Percentiles rank a stretch among this genome's conserved stretches.
These are phyloP conservation scores for Eucalyptus pauciflora DNA, from an alignment of 345 rosid species.

Conservation along the genomic window DNA sequence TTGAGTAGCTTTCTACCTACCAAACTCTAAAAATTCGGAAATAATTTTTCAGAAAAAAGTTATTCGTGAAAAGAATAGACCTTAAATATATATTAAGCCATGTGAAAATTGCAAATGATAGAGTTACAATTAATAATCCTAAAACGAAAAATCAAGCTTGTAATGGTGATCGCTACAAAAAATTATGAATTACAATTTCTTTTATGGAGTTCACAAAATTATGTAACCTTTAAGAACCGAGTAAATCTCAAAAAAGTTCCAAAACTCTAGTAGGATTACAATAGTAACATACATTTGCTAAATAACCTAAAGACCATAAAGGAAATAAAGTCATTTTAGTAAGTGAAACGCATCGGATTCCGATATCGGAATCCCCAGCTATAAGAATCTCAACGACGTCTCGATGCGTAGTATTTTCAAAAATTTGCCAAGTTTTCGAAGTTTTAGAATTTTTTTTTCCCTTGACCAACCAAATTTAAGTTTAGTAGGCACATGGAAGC, in stretches of 20 bases:
- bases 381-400: not conserved
- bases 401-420: no score
- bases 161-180: not conserved
- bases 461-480: not conserved
- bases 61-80: not conserved
- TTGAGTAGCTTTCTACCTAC: fast-evolving
- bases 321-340: not conserved
- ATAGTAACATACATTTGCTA: fast-evolving
- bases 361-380: fast-evolving
- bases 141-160: not conserved
- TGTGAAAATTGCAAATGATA: not conserved
- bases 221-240: not conserved
- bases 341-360: fast-evolving
- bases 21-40: not conserved
- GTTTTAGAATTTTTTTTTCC: fast-evolving
- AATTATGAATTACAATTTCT: not conserved
- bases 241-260: not conserved
- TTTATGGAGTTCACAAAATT: not conserved
- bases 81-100: not conserved
- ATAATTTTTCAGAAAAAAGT: not conserved
- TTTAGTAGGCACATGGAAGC: not conserved
- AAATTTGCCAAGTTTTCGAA: fast-evolving
- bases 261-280: not conserved
- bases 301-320: not conserved
- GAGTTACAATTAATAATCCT: not conserved